Base-by-base conservation (phyloP, 2,329 filamentous ascomycete genomes). In the Phoma sp. region DNA sequence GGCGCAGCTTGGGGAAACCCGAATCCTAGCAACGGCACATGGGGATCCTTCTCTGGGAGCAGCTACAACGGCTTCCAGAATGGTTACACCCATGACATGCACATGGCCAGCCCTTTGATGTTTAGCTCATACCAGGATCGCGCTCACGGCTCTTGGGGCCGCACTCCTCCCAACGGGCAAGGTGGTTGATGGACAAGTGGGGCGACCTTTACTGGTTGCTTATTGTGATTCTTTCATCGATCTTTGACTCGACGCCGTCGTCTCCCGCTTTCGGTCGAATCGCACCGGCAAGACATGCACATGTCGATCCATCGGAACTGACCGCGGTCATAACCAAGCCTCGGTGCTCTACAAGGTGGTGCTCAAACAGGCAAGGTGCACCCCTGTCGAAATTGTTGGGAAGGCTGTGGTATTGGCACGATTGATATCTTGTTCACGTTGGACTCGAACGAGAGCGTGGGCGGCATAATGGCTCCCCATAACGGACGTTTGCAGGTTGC, bases 71-170 rank as follows among this genome's bases (percentile, higher is more conserved):
- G 54, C 23, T 55, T 65, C 39, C 62, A 61, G 32, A 58, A 59
- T 11, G 61, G 58, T 32, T 50, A 57, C 23, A 45, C 52, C 2
- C 55, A 63, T 35, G 67, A 69, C 24, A 38, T 62, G 27, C 71
- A 66, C 38, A 69, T 77, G 61, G 70, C 68, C 7, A 78, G 75
- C 54, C 75, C 77, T 7, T 47, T 79, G 29, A 64, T 79, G 5
- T 80, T 78, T 56, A 74, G 73, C 54, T 71, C 74, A 4, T 79
- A 72, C 47, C 56, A 66, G 29, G 64, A 69, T 14, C 58, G 60
- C 29, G 61, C 57, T 7, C 62, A 65, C n/a, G 72, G 66, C 46
- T 68, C 69, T 1, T 74, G 70, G 61, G 64, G 66, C n/a, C 71
- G 66, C 13, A 73, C 69, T 10, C 71, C 72, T 4, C 69, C 72